A percentile compares a stretch with the other conserved stretches of the same genome.
Evolutionary conservation across 106 monocot genomes (phyloP).

Genomic region (Gastrodia elata): DNA sequence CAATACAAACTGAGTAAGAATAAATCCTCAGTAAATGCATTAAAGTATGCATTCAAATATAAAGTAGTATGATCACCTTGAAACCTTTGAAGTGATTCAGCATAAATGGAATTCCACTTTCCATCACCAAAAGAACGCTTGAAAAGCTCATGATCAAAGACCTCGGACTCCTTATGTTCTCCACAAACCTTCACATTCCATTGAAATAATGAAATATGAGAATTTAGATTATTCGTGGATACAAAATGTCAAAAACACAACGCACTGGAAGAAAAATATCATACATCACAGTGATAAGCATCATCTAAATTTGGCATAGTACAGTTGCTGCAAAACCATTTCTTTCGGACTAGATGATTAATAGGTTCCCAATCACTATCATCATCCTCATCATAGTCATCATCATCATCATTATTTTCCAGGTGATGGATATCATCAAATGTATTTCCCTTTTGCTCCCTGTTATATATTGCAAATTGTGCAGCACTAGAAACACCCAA

Average conservation of each 20-base stretch:
- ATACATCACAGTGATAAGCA: conserved; percentile 51
- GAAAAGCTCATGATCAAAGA: conserved; percentile 14
- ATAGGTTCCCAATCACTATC: conserved; percentile 85
- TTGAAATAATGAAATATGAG: conserved; percentile 7
- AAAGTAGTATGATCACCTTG: conserved; percentile 4
- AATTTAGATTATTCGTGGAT: too few species aligned
- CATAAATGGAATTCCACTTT: conserved; percentile 4
- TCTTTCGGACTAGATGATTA: conserved; percentile 37
- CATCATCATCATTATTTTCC: conserved; percentile 39
- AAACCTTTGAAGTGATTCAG: conserved; percentile 4
- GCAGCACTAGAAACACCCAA: conserved; percentile 6
- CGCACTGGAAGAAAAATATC: neutral
- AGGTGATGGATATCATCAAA: conserved; percentile 42
- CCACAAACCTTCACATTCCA: conserved; percentile 49
- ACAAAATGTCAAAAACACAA: neutral
- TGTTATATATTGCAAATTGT: conserved; percentile 5
- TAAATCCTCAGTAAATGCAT: neutral
- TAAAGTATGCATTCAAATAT: neutral
- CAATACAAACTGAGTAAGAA: neutral
- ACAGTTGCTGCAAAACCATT: conserved; percentile 82
- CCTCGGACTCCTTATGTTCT: conserved; percentile 49
- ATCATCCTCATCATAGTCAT: conserved; percentile 63
- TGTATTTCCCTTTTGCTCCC: conserved; percentile 21
- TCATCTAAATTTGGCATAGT: conserved; percentile 70
- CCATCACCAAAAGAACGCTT: neutral